These are phyloP conservation scores for Aspergillus nomiae DNA, from an alignment of 2,329 filamentous ascomycete genomes.

Conservation along the genomic window DNA sequence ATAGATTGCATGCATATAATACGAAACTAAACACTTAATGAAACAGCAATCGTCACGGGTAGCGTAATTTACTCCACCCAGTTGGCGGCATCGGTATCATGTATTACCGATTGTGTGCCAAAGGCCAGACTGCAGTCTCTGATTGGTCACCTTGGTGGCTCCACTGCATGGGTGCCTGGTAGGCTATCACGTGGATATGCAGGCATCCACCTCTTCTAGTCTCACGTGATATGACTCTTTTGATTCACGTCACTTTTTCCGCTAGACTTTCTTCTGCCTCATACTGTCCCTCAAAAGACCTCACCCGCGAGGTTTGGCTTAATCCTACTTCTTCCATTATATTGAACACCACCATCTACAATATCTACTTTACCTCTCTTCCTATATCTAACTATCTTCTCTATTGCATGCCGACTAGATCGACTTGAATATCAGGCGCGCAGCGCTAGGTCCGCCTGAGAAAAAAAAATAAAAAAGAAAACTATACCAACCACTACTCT, in stretches of 20 bases:
- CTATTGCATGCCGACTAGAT: slow-evolving; percentile 26
- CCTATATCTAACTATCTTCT: slow-evolving; percentile 4
- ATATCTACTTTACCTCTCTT: slow-evolving; percentile 1
- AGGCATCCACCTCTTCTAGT: slow-evolving; percentile 1
- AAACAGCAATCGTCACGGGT: slow-evolving; percentile 10
- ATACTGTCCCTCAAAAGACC: not conserved
- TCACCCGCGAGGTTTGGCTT: not conserved
- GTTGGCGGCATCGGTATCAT: slow-evolving; percentile 18
- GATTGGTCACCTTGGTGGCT: slow-evolving; percentile 24
- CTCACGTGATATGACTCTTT: slow-evolving; percentile 24
- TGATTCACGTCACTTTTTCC: slow-evolving; percentile 37
- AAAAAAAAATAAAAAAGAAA: slow-evolving; percentile 3
- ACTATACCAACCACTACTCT: not conserved
- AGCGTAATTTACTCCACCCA: slow-evolving; percentile 9
- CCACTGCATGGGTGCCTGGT: slow-evolving; percentile 13
- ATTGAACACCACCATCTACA: not conserved
- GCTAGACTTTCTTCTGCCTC: not conserved
- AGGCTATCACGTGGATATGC: slow-evolving; percentile 18
- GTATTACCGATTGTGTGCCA: slow-evolving; percentile 24
- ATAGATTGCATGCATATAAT: slow-evolving; percentile 11
- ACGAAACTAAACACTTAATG: slow-evolving; percentile 3
- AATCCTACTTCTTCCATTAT: not conserved
- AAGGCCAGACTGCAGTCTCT: slow-evolving; percentile 35
- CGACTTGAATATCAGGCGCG: slow-evolving; percentile 28
- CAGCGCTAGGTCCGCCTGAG: slow-evolving; percentile 25